Evolutionary conservation across 1,284 basidiomycete genomes (phyloP).

Genomic region (Apiotrichum mycotoxinovorans): DNA sequence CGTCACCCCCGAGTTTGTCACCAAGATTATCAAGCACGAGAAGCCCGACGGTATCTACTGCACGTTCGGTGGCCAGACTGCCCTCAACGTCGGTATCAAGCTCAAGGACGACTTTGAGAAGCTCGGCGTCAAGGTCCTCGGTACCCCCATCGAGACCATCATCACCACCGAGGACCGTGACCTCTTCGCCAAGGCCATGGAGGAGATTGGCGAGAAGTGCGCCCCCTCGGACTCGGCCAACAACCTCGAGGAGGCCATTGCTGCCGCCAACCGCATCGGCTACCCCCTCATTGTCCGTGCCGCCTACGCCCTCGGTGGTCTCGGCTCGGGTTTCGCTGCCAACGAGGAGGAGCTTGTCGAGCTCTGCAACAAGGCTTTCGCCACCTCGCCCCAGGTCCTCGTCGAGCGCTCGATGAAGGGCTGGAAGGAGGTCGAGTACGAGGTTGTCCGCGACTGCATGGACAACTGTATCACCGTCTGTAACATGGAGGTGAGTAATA

Average conservation of each 20-base stretch:
- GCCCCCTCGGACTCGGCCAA: constrained; percentile 79
- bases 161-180: constrained; percentile 97
- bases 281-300: constrained; percentile 96
- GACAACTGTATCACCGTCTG: constrained; percentile 95
- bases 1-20: constrained; percentile 95
- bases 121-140: constrained; percentile 87
- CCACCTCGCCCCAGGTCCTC: constrained; percentile 92
- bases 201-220: constrained; percentile 90
- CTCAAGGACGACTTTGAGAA: constrained; percentile 89
- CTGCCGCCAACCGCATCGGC: constrained; percentile 83
- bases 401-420: constrained; percentile 99
- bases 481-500: constrained; percentile 88
- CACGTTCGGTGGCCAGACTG: constrained; percentile 97
- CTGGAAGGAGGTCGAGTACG: constrained; percentile 99
- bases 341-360: constrained; percentile 81
- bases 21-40: constrained; percentile 97
- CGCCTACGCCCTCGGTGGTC: constrained; percentile 90
- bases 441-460: constrained; percentile 95
- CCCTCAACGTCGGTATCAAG: constrained; percentile 93
- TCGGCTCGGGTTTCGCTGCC: constrained; percentile 92
- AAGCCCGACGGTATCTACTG: constrained; percentile 98
- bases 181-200: constrained; percentile 92
- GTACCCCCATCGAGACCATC: constrained; percentile 95
- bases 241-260: constrained; percentile 70
- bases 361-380: constrained; percentile 89